Evolutionary conservation across 495 filamentous ascomycete species (phyloP), one percentile per base, ranked within the genome.

Genomic region (Penicillium atrosanguineum): DNA sequence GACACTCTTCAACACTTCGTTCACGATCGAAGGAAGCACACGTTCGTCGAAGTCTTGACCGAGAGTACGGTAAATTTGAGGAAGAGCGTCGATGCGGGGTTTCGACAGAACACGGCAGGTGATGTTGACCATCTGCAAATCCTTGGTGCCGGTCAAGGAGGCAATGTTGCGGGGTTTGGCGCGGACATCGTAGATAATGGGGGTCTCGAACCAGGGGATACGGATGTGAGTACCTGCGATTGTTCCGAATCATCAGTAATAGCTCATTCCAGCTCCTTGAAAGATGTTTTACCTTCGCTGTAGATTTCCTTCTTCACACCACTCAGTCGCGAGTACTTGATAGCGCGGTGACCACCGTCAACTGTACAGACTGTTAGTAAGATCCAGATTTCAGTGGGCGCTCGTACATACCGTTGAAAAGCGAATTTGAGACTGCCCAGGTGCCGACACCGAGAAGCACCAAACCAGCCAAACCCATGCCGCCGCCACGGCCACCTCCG

Each of bases 51-150:
- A 98, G 74, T 98, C 94, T 41, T 86, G 86, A 28, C 94, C 94
- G 9, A 98, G 84, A 1, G 94, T 98, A 43, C 94, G 85, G 78
- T 97, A 98, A 60, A 98, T 97, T 70, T 93, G 89, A 6, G 94
- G 94, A 26, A 98, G 85, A 28, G 92, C 88, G 50, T 89, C 83
- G 61, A 97, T 77, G 36, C 88, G 84, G 53, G 94, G 94, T 67
- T 89, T 82, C 41, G 91, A 96, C 49, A 98, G 90, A 45, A 98
- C 94, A 91, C 94, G 95, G 77, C 94, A 98, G 65, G 95, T 98
- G 71, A 98, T 98, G 82, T 98, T 98, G 69, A 98, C 94, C 94
- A 98, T 98, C 81, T 98, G 94, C 69, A 98, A 76, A 73, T 98
- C 94, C 75, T 98, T 98, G 65, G 94, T 98, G 59, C 95, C 94